Percentiles rank a stretch among this genome's conserved stretches.
Evolutionary conservation across 352 stramenopile genomes (phyloP).

Genomic region (Phytophthora sp.): DNA sequence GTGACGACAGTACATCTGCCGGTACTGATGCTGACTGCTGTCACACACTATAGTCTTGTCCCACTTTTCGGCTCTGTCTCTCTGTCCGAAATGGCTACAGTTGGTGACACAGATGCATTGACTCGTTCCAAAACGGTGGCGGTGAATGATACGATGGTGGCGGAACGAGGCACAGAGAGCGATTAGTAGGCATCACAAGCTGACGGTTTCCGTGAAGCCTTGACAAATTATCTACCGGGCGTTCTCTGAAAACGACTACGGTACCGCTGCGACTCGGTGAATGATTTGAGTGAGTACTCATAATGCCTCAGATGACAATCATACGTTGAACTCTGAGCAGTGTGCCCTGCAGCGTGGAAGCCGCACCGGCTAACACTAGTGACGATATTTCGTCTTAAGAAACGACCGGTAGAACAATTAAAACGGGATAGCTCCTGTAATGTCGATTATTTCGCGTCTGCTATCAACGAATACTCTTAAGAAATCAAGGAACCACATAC

Average conservation of each 20-base stretch:
- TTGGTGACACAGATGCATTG: not conserved
- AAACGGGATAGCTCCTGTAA: too few relatives aligned
- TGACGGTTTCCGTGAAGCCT: too few relatives aligned
- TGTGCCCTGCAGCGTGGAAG: too few relatives aligned
- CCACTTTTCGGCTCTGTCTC: conserved; percentile 23
- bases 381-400: too few relatives aligned
- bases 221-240: not conserved
- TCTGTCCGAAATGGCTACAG: conserved; percentile 27
- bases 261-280: not conserved
- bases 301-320: too few relatives aligned
- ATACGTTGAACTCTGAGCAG: too few relatives aligned
- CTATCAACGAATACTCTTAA: not conserved
- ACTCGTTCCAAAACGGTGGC: not conserved
- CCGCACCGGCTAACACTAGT: too few relatives aligned
- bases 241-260: too few relatives aligned
- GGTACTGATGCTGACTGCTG: not conserved
- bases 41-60: conserved; percentile 10
- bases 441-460: conserved; percentile 4
- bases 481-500: too few relatives aligned
- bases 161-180: too few relatives aligned
- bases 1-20: not conserved
- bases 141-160: conserved; percentile 1
- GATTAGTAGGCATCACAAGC: too few relatives aligned
- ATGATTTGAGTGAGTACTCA: conserved; percentile 38
- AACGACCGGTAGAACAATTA: too few relatives aligned